Evolutionary conservation across 805 yeast species (phyloP), one percentile per base, ranked within the genome.

Genomic region (Saccharomyces paradoxus): DNA sequence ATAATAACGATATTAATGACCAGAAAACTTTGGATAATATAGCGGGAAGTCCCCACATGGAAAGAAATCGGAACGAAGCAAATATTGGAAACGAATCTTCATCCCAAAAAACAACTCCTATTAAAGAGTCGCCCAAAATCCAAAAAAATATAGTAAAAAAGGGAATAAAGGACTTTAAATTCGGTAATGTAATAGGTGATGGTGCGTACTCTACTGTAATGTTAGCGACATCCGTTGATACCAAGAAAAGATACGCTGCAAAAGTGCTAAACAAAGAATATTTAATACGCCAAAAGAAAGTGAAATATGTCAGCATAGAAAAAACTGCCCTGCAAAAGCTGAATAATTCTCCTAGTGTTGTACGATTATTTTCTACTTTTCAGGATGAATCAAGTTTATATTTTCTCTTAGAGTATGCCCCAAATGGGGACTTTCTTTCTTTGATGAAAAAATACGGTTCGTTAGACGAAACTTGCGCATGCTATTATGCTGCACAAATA

Each of bases 131-230:
- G 13, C 24, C 22, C 9, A 37, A 8, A 37, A 4, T 3, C 12
- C 22, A 37, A 63, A 85, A 79, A 55, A 78, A 74, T 65, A 73
- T 77, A 53, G 82, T 76, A 48, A 79, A 68, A 69, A 76, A 66
- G 70, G 81, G 71, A 22, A 95, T 89, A 12, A 82, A 84, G 60
- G 99, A 94, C 67, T 94, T 91, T 70, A 86, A 83, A 58, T 89
- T 94, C 67, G 95, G 96, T 9, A 83, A 88, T 17, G 83, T 86
- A 48, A 80, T 94, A 29, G 99, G 99, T 30, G 96, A 89, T 67
- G 99, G 99, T 1, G 89, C 97, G 6, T 94, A 92, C 67, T 90
- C 97, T 9, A 91, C 96, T 1, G 99, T 92, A 3, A 80, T 82
- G 60, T 80, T 89, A 44, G 99, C 97, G 0, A 79, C 88, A 1